phyloP scores from a whole-genome alignment of 2,329 filamentous ascomycete species.

The Clathrospora elynae region DNA sequence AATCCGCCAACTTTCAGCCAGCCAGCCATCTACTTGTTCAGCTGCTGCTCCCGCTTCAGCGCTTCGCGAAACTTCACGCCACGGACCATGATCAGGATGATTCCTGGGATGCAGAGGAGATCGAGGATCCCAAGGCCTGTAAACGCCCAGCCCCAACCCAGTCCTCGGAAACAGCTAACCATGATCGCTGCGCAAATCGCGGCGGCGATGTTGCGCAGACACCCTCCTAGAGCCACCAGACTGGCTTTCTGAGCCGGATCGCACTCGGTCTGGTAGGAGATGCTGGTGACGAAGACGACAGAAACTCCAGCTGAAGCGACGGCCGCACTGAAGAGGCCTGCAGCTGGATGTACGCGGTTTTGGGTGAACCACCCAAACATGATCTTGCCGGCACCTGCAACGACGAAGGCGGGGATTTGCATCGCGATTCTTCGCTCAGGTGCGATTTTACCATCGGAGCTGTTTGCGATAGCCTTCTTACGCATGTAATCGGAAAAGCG shows the following conservation, averaged over 20 bases:
- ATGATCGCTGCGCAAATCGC: conserved; percentile 50
- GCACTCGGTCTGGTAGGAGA: conserved; percentile 52
- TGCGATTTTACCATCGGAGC: conserved; percentile 32
- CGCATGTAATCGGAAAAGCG: conserved; percentile 48
- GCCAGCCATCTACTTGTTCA: conserved; percentile 6
- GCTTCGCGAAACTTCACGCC: conserved; percentile 30
- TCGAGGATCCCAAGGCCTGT: conserved; percentile 48
- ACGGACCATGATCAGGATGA: conserved; percentile 28
- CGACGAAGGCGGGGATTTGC: conserved; percentile 50
- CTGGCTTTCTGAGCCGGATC: conserved; percentile 49
- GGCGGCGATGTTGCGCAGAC: conserved; percentile 50
- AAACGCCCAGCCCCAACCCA: conserved; percentile 52
- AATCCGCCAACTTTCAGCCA: no score
- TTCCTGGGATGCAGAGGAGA: conserved; percentile 31
- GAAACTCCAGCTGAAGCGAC: conserved; percentile 48
- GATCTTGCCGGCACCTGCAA: conserved; percentile 46
- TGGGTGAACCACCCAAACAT: conserved; percentile 52
- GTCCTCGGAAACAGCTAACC: conserved; percentile 37
- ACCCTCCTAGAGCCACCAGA: conserved; percentile 50
- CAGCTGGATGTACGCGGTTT: conserved; percentile 29
- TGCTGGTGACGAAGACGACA: conserved; percentile 51
- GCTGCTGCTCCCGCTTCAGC: conserved; percentile 22
- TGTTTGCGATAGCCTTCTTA: conserved; percentile 34
- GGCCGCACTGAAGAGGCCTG: conserved; percentile 27
- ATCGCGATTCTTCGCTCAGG: conserved; percentile 50